Percentiles rank a stretch among this genome's conserved stretches.
These are phyloP conservation scores for Arachnomyces sp. DNA, from an alignment of 2,329 filamentous ascomycete species.

Conservation along the genomic window DNA sequence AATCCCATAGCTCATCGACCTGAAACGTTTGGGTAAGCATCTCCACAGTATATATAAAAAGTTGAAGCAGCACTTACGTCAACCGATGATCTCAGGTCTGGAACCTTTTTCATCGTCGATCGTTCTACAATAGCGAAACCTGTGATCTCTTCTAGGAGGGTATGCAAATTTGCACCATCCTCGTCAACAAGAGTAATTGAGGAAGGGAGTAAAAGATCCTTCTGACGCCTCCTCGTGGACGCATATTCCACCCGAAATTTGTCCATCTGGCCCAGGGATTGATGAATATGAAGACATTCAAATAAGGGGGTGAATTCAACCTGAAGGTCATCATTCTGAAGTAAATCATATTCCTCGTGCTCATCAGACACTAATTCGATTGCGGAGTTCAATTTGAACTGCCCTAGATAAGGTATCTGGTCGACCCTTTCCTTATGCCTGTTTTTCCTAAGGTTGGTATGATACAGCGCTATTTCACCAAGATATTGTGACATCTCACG, in stretches of 20 bases:
- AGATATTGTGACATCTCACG: slow-evolving; percentile 93
- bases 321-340: slow-evolving; percentile 90
- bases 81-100: slow-evolving; percentile 69
- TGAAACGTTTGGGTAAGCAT: slow-evolving; percentile 28
- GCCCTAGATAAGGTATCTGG: slow-evolving; percentile 63
- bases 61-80: slow-evolving; percentile 54
- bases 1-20: slow-evolving; percentile 98
- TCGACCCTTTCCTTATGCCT: slow-evolving; percentile 78
- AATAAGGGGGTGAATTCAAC: slow-evolving; percentile 93
- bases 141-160: slow-evolving; percentile 82
- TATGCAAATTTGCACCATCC: slow-evolving; percentile 79
- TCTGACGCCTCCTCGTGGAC: slow-evolving; percentile 82
- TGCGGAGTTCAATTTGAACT: slow-evolving; percentile 89
- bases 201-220: slow-evolving; percentile 75
- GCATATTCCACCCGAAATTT: slow-evolving; percentile 87
- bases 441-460: slow-evolving; percentile 78
- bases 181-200: slow-evolving; percentile 72
- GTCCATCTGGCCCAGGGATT: slow-evolving; percentile 85
- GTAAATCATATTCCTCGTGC: slow-evolving; percentile 86
- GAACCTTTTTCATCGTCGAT: slow-evolving; percentile 79
- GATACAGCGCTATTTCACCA: slow-evolving; percentile 92
- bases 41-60: not conserved
- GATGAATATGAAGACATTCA: slow-evolving; percentile 92
- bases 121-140: slow-evolving; percentile 96
- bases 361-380: slow-evolving; percentile 95